Evolutionary conservation across 768 basidiomycete genomes (phyloP).

Genomic region (Candolleomyces aberdarensis): DNA sequence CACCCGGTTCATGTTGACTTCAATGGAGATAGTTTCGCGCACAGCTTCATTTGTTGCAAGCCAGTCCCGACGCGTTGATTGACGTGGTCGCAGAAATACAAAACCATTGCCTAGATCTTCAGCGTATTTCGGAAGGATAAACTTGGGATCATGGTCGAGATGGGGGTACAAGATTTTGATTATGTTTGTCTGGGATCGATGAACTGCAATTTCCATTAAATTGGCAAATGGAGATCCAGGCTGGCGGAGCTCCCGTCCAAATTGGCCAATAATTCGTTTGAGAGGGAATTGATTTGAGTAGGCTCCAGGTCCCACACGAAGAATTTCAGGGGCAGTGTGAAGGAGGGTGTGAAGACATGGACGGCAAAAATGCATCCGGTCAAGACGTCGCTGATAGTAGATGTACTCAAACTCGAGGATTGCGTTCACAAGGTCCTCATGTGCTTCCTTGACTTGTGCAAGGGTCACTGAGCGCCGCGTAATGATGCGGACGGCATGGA

Average conservation of each 20-base stretch:
- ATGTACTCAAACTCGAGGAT: conserved; percentile 27
- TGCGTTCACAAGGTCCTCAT: conserved; percentile 23
- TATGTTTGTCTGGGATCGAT: conserved; percentile 17
- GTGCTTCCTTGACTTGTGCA: conserved; percentile 17
- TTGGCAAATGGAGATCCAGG: conserved; percentile 26
- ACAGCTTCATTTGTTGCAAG: not conserved
- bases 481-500: conserved; percentile 20
- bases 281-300: conserved; percentile 18
- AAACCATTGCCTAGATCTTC: not conserved
- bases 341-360: conserved; percentile 16
- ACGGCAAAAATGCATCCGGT: conserved; percentile 1
- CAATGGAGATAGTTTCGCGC: not conserved
- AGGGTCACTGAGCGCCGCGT: conserved; percentile 20
- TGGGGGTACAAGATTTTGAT: conserved; percentile 12
- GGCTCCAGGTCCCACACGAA: conserved; percentile 11
- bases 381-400: not conserved
- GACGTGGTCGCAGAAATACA: conserved; percentile 3
- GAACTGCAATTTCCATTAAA: conserved; percentile 18
- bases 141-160: not conserved
- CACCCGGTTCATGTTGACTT: not conserved
- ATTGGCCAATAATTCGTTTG: conserved; percentile 27
- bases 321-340: conserved; percentile 17
- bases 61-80: not conserved
- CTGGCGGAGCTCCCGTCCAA: conserved; percentile 24
- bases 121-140: not conserved